phyloP scores from a whole-genome alignment of 2,329 filamentous ascomycete genomes.

The Neocucurbitaria cava region DNA sequence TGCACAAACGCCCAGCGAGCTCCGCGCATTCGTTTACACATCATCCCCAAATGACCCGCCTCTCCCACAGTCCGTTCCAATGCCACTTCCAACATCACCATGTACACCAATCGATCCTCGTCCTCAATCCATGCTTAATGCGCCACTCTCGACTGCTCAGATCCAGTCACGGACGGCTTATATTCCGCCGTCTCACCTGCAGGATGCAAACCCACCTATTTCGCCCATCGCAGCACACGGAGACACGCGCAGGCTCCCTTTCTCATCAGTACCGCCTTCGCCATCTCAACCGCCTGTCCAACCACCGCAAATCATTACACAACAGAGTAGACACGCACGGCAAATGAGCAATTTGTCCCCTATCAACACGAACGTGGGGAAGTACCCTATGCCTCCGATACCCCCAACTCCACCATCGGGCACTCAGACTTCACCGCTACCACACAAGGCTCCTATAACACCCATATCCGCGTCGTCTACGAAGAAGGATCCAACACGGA shows the following conservation, averaged over 20 bases:
- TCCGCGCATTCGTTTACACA: slow-evolving; percentile 34
- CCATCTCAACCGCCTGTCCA: slow-evolving; percentile 21
- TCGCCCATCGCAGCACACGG: slow-evolving; percentile 35
- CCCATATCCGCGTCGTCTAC: slow-evolving; percentile 29
- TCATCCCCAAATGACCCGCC: slow-evolving; percentile 36
- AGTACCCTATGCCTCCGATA: slow-evolving; percentile 31
- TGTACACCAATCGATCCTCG: slow-evolving; percentile 34
- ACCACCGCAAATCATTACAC: slow-evolving; percentile 20
- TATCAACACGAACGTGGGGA: slow-evolving; percentile 37
- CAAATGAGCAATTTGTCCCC: slow-evolving; percentile 43
- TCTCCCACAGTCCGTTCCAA: slow-evolving; percentile 26
- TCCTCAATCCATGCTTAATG: slow-evolving; percentile 35
- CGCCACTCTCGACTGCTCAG: slow-evolving; percentile 30
- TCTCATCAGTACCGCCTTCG: slow-evolving; percentile 36
- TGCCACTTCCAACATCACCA: slow-evolving; percentile 30
- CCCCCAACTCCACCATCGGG: slow-evolving; percentile 35
- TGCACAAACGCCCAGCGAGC: slow-evolving; percentile 45
- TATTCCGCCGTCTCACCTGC: slow-evolving; percentile 25
- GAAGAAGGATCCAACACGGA: slow-evolving; percentile 11
- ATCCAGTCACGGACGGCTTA: slow-evolving; percentile 31
- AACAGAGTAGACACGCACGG: slow-evolving; percentile 36
- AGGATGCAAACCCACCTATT: slow-evolving; percentile 33
- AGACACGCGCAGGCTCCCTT: slow-evolving; percentile 20
- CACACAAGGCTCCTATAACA: slow-evolving; percentile 37
- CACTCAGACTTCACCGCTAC: slow-evolving; percentile 30